Evolutionary conservation across 352 stramenopile genomes (phyloP).

Genomic region (Saprolegnia diclina): DNA sequence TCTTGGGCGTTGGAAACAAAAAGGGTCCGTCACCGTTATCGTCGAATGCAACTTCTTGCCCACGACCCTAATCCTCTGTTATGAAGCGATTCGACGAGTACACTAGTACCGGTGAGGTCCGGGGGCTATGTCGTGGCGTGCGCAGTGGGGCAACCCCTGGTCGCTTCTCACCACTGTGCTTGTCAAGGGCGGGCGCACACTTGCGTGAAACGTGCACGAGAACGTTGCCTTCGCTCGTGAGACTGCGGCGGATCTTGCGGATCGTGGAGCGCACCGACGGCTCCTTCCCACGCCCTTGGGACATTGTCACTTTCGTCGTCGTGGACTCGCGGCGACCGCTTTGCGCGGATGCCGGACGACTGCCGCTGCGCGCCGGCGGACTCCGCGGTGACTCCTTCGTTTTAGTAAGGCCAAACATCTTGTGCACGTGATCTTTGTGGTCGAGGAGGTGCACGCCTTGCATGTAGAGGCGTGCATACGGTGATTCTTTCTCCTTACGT

Average conservation of each 20-base stretch:
- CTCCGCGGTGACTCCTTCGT: constrained; percentile 11
- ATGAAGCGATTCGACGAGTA: neutral
- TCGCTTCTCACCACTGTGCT: neutral
- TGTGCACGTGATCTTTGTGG: constrained; percentile 55
- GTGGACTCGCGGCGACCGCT: neutral
- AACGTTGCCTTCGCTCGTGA: neutral
- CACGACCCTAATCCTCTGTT: neutral
- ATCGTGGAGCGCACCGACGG: constrained; percentile 23
- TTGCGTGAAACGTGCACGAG: constrained; percentile 22
- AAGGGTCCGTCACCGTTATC: neutral
- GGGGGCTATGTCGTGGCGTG: neutral
- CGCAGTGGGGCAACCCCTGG: constrained; percentile 2
- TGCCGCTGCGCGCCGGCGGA: neutral
- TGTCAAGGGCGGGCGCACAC: constrained; percentile 10
- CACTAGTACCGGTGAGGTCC: neutral
- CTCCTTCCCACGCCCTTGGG: neutral
- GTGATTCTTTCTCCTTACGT: constrained; percentile 25
- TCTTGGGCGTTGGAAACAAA: neutral
- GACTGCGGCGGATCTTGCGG: constrained; percentile 14
- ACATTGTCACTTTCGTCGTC: neutral
- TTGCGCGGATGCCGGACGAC: neutral
- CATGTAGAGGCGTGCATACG: constrained; percentile 51
- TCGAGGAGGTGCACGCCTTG: constrained; percentile 47
- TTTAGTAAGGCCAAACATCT: constrained; percentile 40
- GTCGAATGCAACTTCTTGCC: neutral